phyloP scores from a whole-genome alignment of 2,329 filamentous ascomycete genomes.

The Fusarium duplospermum region DNA sequence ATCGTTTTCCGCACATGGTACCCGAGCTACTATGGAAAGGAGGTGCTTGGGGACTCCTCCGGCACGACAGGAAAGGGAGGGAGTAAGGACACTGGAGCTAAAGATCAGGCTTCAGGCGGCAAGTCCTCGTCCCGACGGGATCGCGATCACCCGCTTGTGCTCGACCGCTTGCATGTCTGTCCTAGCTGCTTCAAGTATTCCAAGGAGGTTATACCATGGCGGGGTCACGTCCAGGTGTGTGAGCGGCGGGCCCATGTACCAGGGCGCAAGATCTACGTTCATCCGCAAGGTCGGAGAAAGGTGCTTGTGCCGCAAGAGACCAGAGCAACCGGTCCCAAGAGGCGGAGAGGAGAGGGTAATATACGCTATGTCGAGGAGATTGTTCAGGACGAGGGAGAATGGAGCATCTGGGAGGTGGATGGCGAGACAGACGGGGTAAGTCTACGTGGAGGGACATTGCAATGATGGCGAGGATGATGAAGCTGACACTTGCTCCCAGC shows the following conservation, averaged over 20 bases:
- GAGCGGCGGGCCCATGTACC: constrained; percentile 64
- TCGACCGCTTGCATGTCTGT: constrained; percentile 85
- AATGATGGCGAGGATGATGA: neutral
- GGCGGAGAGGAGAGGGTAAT: constrained; percentile 51
- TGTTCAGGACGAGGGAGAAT: constrained; percentile 74
- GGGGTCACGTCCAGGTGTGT: constrained; percentile 69
- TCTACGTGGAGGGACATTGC: constrained; percentile 22
- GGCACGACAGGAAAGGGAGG: constrained; percentile 45
- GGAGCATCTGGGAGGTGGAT: constrained; percentile 92
- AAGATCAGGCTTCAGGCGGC: constrained; percentile 40
- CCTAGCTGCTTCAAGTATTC: constrained; percentile 96
- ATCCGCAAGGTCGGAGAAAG: constrained; percentile 60
- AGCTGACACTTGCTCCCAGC: constrained; percentile 52
- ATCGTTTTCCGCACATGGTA: constrained; percentile 92
- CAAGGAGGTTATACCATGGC: constrained; percentile 69
- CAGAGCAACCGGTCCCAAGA: constrained; percentile 50
- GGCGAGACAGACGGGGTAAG: constrained; percentile 82
- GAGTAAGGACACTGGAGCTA: constrained; percentile 44
- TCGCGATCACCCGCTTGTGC: constrained; percentile 56
- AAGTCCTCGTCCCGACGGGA: constrained; percentile 49
- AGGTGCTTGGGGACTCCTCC: constrained; percentile 66
- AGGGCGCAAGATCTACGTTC: constrained; percentile 79
- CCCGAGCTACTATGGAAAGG: constrained; percentile 88
- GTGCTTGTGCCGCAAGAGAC: constrained; percentile 52
- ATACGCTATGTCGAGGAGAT: constrained; percentile 56